Base-by-base conservation (phyloP, 2,329 filamentous ascomycete genomes). In the Chaetomium sp. region DNA sequence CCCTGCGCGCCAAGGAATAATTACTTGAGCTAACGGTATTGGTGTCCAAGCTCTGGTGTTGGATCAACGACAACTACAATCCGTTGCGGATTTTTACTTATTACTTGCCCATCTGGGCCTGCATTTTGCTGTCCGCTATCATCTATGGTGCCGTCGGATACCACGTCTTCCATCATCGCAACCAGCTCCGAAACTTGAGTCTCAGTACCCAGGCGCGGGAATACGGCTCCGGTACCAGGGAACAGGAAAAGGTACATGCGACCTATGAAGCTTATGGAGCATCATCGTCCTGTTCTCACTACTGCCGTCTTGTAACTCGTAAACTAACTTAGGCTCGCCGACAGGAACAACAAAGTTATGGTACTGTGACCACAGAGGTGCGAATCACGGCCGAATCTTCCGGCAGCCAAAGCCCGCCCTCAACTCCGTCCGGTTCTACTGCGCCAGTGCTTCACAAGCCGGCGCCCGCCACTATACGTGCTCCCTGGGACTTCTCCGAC, bases 81-180 rank as follows among this genome's bases (percentile, higher is more conserved):
- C 71, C 74, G 42, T 71, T 84, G 11, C 79, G 81, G 36, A 83
- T 84, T 44, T 83, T 78, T 62, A 79, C 79, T 6, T 84, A 84
- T 66, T 84, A 84, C 65, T 72, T 84, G 59, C 77, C 81, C 3
- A 80, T 84, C 47, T 84, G 80, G 80, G 71, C 79, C 9, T 84
- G 80, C 65, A 82, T 82, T 52, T 67, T 76, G 46, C 69, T 80
- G 10, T 83, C 80, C 0, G 68, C 77, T 12, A 54, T 79, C 49
- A 80, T 82, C 54, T 84, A 84, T 60, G 68, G 78, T 19, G 69
- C 80, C 35, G 79, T 84, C 44, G 81, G 81, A 27, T 82, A 78
- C 62, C 77, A 81, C 50, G 80, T 84, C 27, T 84, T 84, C 61
- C 79, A 76, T 54, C 77, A 80, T 49, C 71, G 81, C 7, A 83